Conservation (phyloP, 2,329 filamentous ascomycete genomes). For the Aschersonia sp. region DNA sequence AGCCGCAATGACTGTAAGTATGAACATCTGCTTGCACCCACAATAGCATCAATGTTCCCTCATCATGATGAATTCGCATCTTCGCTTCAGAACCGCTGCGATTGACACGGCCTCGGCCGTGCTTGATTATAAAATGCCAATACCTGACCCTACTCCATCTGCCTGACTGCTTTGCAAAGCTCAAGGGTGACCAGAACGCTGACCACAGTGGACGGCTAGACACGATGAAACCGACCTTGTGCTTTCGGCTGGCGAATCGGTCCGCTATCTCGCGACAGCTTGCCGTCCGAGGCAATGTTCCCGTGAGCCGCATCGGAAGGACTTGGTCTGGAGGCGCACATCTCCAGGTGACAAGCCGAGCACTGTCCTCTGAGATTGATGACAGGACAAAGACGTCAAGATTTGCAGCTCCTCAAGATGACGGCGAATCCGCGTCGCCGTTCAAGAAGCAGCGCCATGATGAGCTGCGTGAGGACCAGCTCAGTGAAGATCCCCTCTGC, state of each 20-base stretch:
- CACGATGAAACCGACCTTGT: constrained; percentile 21
- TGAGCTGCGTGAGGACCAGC: constrained; percentile 16
- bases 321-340: not conserved
- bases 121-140: constrained; percentile 27
- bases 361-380: constrained; percentile 9
- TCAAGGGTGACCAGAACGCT: not conserved
- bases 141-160: constrained; percentile 15
- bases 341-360: constrained; percentile 1
- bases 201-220: constrained; percentile 8
- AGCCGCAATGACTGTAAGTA: constrained; percentile 23
- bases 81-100: constrained; percentile 36
- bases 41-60: not conserved
- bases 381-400: constrained; percentile 2
- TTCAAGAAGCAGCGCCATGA: constrained; percentile 21
- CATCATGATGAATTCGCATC: constrained; percentile 27
- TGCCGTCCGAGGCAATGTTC: constrained; percentile 1
- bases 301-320: constrained; percentile 1
- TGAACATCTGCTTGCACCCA: too few species aligned
- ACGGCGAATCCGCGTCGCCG: constrained; percentile 13
- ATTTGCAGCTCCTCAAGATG: constrained; percentile 7
- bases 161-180: not conserved
- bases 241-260: constrained; percentile 20
- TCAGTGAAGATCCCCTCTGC: constrained; percentile 20
- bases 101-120: constrained; percentile 30
- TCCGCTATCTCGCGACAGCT: constrained; percentile 6